Evolutionary conservation across 306 rosid species (phyloP), one percentile per base, ranked within the genome.

Genomic region (Morella rubra): DNA sequence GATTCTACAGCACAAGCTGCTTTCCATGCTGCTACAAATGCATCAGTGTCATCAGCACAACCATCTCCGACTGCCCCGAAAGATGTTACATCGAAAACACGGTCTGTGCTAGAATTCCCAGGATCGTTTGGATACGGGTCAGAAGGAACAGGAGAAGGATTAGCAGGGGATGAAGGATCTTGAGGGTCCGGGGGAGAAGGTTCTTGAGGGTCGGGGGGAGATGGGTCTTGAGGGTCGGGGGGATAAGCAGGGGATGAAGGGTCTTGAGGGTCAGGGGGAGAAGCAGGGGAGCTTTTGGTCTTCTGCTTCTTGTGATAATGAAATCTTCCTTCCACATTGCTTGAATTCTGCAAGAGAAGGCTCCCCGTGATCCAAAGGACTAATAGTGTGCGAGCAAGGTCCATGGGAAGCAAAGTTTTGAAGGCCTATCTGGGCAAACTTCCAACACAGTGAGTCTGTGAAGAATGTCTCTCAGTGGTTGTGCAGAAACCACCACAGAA

Each of bases 31-130:
- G 75, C 85, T 56, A 79, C 81, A 56, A 96, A 87, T 46, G 98
- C 96, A 37, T 73, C 77, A 0, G 99, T 96, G 82, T 92, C 99
- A 72, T 96, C 99, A 27, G 96, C 79, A 1, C 73, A 72, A 19
- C 98, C 99, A 60, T 95, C 99, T 71, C 99, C 99, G 19, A 90
- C 89, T 0, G 97, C 98, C 10, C 98, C 98, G 14, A 75, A 88
- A n/a, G 94, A 78, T 62, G 76, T 88, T 16, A 96, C 99, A 45
- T 91, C 90, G 44, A 92, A 96, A n/a, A 85, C 69, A 69, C 86
- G 41, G 47, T 71, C 82, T 1, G 92, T 74, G 54, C 87, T 71
- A 3, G 88, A 72, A 13, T 75, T 77, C 16, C 77, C 85, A 0
- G 93, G 93, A 60, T 87, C 87, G 66, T 61, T 73, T 27, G 97